phyloP scores from a whole-genome alignment of 108 stramenopile species.

The Seminavis robusta region DNA sequence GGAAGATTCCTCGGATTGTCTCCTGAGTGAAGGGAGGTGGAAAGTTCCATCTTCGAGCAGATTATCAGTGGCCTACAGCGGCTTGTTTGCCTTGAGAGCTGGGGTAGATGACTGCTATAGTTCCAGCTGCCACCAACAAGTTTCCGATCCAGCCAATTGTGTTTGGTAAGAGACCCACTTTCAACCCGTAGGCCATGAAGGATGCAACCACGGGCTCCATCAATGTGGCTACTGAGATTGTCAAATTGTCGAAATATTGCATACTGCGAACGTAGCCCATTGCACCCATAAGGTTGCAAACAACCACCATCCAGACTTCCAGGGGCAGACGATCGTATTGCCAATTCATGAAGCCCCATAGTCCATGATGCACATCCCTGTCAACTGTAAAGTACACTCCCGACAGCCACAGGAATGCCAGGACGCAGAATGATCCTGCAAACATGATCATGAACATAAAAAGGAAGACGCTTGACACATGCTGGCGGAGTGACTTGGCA shows the following conservation, averaged over 20 bases:
- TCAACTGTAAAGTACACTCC: slow-evolving; percentile 23
- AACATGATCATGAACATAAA: slow-evolving; percentile 67
- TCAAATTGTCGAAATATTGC: slow-evolving; percentile 60
- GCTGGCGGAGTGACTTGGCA: slow-evolving; percentile 33
- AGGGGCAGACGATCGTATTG: slow-evolving; percentile 40
- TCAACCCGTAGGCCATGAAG: slow-evolving; percentile 21
- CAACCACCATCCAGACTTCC: slow-evolving; percentile 42
- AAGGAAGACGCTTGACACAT: slow-evolving; percentile 19
- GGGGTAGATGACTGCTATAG: slow-evolving; percentile 32
- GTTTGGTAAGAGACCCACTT: slow-evolving; percentile 36
- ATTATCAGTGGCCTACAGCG: too few species aligned
- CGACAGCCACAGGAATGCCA: slow-evolving; percentile 20
- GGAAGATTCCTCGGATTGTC: too few species aligned
- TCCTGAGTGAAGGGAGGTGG: too few species aligned
- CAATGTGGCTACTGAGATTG: slow-evolving; percentile 38
- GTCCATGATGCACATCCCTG: slow-evolving; percentile 30
- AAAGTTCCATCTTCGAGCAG: too few species aligned
- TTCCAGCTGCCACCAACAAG: slow-evolving; percentile 31
- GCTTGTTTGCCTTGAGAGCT: too few species aligned
- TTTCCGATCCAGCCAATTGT: slow-evolving; percentile 41
- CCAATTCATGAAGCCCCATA: slow-evolving; percentile 45
- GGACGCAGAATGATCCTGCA: slow-evolving; percentile 23
- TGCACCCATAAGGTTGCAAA: slow-evolving; percentile 55
- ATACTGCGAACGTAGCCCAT: slow-evolving; percentile 63
- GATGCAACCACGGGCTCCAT: slow-evolving; percentile 40